A percentile compares a stretch with the other conserved stretches of the same genome.
Evolutionary conservation across 345 rosid species (phyloP).

Genomic region (Passiflora organensis): DNA sequence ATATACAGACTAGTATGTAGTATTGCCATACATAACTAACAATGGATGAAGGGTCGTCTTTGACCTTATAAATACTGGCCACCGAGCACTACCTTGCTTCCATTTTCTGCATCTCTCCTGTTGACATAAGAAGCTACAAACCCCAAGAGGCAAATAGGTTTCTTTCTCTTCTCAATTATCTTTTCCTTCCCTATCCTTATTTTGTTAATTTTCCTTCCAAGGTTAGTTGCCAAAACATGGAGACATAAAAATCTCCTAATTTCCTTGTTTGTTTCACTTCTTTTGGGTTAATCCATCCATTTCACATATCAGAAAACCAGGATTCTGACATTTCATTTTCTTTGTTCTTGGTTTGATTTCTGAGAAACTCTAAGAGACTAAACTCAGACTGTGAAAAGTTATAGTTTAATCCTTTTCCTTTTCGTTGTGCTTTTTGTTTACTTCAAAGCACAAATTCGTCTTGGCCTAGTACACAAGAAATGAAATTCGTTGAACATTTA

Average conservation of each 20-base stretch:
- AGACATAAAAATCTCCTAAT: conserved; percentile 24
- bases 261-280: conserved; percentile 35
- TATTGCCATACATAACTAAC: neutral
- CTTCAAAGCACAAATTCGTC: too few relatives aligned
- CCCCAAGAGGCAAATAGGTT: conserved; percentile 8
- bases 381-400: neutral
- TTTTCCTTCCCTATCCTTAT: conserved; percentile 8
- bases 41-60: conserved; percentile 9
- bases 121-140: conserved; percentile 20
- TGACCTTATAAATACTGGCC: conserved; percentile 38
- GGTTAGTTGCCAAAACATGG: conserved; percentile 36
- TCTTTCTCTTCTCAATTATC: conserved; percentile 21
- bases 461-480: too few relatives aligned
- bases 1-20: neutral
- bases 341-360: neutral
- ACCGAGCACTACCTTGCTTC: conserved; percentile 23
- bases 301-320: neutral
- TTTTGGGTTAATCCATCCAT: conserved; percentile 26
- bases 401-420: neutral
- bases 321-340: neutral
- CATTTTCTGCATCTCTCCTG: conserved; percentile 38
- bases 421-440: neutral
- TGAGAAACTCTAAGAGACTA: neutral
- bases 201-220: conserved; percentile 23
- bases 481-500: neutral